Base-by-base conservation (phyloP, 805 yeast species). In the Priceomyces medius region DNA sequence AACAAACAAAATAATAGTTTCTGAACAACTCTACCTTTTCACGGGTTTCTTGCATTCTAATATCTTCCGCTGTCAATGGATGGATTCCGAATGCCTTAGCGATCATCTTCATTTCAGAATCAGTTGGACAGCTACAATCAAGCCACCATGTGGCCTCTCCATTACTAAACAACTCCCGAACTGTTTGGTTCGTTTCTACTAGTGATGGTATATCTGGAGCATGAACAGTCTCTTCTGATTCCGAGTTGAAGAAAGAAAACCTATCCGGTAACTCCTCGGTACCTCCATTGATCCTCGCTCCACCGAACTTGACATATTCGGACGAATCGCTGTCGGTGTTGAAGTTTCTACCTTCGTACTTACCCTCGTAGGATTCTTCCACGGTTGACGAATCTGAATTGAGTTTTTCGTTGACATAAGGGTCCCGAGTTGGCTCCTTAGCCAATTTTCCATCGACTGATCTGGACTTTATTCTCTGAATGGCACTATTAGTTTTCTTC, bases 11-110 rank as follows among this genome's bases (percentile, higher is more conserved):
- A 64, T 93, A 91, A 65, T 91, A 91, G 50, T 80, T 79, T 53
- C 81, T 80, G 75, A 91, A 91, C 47, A 91, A 71, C 66, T 91
- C 99, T 21, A 91, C 97, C 65, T 91, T 91, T 69, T 91, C 99
- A 66, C 99, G 89, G 18, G 96, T 80, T 68, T 91, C 99, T 67
- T 90, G 96, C 80, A 88, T 86, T 43, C 96, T 73, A 49, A 91
- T 90, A 81, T 91, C 99, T 68, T 91, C 99, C 1, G 97, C 89
- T 0, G 99, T 91, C 72, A 91, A 81, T 21, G 99, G 99, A 71
- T 91, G 99, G 66, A 91, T 88, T 7, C 97, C 96, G 63, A 91
- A 91, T 0, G 97, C 93, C 55, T 90, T 90, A 7, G 97, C 84
- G 31, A 93, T 62, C 53, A 87, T 82, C 58, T 85, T 85, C 96